phyloP scores from a whole-genome alignment of 1,139 yeast species.

The Ogataea hybrid region DNA sequence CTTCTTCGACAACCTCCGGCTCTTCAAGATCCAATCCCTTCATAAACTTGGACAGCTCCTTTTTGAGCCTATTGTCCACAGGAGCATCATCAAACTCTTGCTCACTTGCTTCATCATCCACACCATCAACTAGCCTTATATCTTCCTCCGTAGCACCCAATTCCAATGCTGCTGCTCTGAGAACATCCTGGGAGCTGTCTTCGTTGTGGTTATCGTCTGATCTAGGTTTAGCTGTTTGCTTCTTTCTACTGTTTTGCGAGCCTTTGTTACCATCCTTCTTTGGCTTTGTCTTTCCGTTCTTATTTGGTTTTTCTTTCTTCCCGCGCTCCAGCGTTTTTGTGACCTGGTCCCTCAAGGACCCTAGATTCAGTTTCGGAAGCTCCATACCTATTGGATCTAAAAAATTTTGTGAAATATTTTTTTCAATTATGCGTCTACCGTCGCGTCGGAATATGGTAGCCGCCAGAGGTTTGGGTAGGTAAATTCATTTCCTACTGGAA shows the following conservation, averaged over 20 bases:
- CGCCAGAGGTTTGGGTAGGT: too few species aligned
- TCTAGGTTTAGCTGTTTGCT: not conserved
- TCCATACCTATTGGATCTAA: constrained; percentile 24
- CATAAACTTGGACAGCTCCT: constrained; percentile 65
- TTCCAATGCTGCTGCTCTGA: constrained; percentile 69
- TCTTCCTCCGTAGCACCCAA: constrained; percentile 73
- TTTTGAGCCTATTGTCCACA: constrained; percentile 48
- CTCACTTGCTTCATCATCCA: constrained; percentile 64
- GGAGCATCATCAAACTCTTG: constrained; percentile 50
- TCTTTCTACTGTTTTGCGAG: constrained; percentile 3
- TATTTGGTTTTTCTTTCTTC: constrained; percentile 25
- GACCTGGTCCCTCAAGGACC: constrained; percentile 59
- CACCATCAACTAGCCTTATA: constrained; percentile 47
- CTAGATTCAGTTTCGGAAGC: constrained; percentile 35
- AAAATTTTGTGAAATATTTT: constrained; percentile 4
- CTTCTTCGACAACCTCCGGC: constrained; percentile 33
- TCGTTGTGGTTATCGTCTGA: constrained; percentile 21
- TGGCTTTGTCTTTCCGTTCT: constrained; percentile 18
- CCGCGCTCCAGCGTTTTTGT: constrained; percentile 40
- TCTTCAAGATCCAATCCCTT: constrained; percentile 36
- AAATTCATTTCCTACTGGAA: too few species aligned
- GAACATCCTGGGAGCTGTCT: constrained; percentile 27
- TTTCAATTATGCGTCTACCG: constrained; percentile 6
- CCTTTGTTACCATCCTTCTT: constrained; percentile 1
- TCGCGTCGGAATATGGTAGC: constrained; percentile 5